Conservation (phyloP, 1,284 basidiomycete genomes). For the Sanghuangporus weigelae region DNA sequence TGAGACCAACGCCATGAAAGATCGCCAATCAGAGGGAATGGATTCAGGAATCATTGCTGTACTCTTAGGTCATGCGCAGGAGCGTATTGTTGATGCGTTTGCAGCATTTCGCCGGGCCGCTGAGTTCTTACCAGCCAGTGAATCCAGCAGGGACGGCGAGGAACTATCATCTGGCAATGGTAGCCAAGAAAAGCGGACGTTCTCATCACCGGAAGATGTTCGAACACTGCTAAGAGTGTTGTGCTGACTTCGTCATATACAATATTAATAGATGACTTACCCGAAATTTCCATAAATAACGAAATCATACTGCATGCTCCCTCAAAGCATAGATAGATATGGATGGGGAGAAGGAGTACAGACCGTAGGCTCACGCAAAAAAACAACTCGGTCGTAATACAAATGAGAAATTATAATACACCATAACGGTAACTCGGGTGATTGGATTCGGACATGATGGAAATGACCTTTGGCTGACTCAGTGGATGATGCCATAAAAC, state of each 20-base stretch:
- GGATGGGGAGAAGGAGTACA: not conserved
- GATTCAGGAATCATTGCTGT: slow-evolving; percentile 62
- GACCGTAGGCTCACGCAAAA: not conserved
- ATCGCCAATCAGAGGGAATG: not conserved
- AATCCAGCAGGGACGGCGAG: not conserved
- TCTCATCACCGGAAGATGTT: slow-evolving; percentile 12
- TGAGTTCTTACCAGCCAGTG: slow-evolving; percentile 11
- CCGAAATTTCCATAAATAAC: too few species aligned
- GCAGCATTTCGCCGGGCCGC: slow-evolving; percentile 53
- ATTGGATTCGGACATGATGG: not conserved
- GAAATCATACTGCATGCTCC: not conserved
- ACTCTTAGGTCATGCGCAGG: slow-evolving; percentile 70
- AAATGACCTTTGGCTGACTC: not conserved
- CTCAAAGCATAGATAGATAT: not conserved
- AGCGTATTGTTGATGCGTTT: slow-evolving; percentile 72
- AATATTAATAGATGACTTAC: not conserved
- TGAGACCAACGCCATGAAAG: not conserved
- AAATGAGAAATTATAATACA: slow-evolving; percentile 11
- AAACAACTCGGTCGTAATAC: not conserved
- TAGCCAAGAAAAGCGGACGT: not conserved
- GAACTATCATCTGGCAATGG: not conserved
- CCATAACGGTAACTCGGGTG: not conserved
- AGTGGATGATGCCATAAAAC: not conserved
- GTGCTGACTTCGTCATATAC: not conserved
- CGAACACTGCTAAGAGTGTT: slow-evolving; percentile 13